phyloP scores from a whole-genome alignment of 164 flowering plant genomes.

The Nymphaea colorata region DNA sequence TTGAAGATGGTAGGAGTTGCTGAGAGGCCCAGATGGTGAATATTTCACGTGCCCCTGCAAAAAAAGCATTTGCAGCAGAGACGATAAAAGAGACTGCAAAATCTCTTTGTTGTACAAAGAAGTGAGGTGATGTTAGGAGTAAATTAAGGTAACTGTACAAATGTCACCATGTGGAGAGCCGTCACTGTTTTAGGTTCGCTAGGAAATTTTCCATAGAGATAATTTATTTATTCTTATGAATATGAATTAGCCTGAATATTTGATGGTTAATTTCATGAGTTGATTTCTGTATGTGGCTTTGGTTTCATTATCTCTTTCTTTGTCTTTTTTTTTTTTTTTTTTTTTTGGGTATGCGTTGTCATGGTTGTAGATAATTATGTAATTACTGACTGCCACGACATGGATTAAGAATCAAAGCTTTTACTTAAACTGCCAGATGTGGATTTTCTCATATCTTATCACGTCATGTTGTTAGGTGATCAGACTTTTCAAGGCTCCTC shows the following conservation, averaged over 20 bases:
- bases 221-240: slow-evolving; percentile 1
- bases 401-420: too few relatives aligned
- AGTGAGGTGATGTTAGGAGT: slow-evolving; percentile 25
- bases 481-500: too few relatives aligned
- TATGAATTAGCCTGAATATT: neutral
- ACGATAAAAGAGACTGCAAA: slow-evolving; percentile 26
- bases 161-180: slow-evolving; percentile 44
- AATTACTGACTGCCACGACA: too few relatives aligned
- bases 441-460: too few relatives aligned
- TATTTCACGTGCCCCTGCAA: slow-evolving; percentile 28
- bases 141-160: slow-evolving; percentile 52
- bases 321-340: neutral
- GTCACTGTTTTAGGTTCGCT: neutral
- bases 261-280: neutral
- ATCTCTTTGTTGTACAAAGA: slow-evolving; percentile 45
- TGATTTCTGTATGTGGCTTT: neutral
- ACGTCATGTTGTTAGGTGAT: too few relatives aligned
- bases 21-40: slow-evolving; percentile 46
- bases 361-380: too few relatives aligned
- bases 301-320: too few relatives aligned
- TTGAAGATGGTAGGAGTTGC: slow-evolving; percentile 19
- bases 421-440: too few relatives aligned
- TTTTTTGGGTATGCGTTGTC: too few relatives aligned
- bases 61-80: slow-evolving; percentile 21
- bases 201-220: neutral